Evolutionary conservation across 176 grass and related monocot species (phyloP).

Genomic region (Zoysia japonica): DNA sequence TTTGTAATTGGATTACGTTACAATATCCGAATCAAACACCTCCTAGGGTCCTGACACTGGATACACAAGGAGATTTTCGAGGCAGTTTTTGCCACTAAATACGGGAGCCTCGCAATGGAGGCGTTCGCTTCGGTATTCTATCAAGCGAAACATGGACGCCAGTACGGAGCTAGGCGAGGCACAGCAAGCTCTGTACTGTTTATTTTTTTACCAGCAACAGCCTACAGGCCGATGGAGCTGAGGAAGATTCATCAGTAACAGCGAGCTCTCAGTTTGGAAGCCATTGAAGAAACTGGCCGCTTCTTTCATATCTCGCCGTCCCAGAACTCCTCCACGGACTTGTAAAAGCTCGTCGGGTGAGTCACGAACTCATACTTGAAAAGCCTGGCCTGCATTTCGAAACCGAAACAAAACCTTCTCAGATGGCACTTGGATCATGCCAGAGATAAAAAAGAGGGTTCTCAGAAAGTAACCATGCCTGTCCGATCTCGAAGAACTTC

Average conservation of each 20-base stretch:
- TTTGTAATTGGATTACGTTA: too few relatives aligned
- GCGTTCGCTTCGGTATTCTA: too few relatives aligned
- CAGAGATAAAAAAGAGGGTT: not conserved
- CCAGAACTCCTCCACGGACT: conserved; percentile 24
- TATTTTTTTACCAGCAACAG: not conserved
- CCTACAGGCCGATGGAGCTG: not conserved
- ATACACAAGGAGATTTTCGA: too few relatives aligned
- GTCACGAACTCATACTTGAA: conserved; percentile 35
- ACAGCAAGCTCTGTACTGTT: not conserved
- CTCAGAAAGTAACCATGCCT: conserved; percentile 23
- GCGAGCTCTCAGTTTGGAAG: not conserved
- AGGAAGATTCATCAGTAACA: not conserved
- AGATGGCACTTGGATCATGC: not conserved
- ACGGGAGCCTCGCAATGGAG: too few relatives aligned
- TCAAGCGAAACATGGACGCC: too few relatives aligned
- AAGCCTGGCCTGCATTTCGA: conserved; percentile 40
- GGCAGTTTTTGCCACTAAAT: too few relatives aligned
- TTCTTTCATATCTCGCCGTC: conserved; percentile 8
- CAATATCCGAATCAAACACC: too few relatives aligned
- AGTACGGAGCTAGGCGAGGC: too few relatives aligned
- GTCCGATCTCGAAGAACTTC: conserved; percentile 32
- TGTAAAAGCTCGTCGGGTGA: conserved; percentile 39
- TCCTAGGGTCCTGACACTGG: too few relatives aligned
- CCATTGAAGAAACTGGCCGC: not conserved
- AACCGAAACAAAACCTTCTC: not conserved